Percentiles rank a stretch among this genome's conserved stretches.
Evolutionary conservation across 2,329 filamentous ascomycete genomes (phyloP).

Genomic region (Cladorrhinum sp.): DNA sequence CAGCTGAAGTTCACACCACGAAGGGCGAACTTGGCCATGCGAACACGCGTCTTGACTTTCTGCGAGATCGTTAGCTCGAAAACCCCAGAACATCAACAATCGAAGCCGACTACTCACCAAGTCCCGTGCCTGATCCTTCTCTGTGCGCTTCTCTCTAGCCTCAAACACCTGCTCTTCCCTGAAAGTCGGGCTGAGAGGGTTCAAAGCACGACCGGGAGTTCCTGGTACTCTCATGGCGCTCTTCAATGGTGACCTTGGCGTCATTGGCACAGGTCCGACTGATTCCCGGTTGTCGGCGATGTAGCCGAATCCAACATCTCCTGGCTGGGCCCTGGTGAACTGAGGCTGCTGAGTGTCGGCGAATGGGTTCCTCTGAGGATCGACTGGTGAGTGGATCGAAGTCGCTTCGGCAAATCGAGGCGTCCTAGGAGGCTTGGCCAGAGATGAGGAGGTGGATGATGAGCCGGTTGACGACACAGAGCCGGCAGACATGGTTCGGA

Average conservation of each 20-base stretch:
- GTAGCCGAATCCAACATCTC: conserved; percentile 91
- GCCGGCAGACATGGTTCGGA: conserved; percentile 38
- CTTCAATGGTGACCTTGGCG: conserved; percentile 78
- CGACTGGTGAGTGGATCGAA: conserved; percentile 72
- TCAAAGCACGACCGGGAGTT: conserved; percentile 71
- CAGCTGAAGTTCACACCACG: conserved; percentile 96
- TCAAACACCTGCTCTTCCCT: conserved; percentile 82
- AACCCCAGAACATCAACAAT: background rate
- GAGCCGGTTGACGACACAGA: conserved; percentile 45
- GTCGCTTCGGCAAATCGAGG: conserved; percentile 81
- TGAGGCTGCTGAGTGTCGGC: conserved; percentile 48
- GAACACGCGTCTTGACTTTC: conserved; percentile 90
- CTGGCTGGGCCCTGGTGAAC: conserved; percentile 66
- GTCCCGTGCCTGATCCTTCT: conserved; percentile 83
- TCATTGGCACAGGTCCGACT: conserved; percentile 57
- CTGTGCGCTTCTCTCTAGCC: conserved; percentile 75
- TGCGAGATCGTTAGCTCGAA: conserved; percentile 40
- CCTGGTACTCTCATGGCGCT: conserved; percentile 87
- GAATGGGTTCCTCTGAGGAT: conserved; percentile 53
- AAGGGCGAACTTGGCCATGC: conserved; percentile 92
- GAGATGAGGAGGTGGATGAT: conserved; percentile 51
- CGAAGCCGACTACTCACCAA: conserved; percentile 60
- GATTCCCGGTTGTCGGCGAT: conserved; percentile 59
- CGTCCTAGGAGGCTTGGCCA: conserved; percentile 64
- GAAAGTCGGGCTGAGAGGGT: conserved; percentile 88